These are phyloP conservation scores for Fragaria vesca DNA, from an alignment of 306 rosid genomes.

Conservation along the genomic window DNA sequence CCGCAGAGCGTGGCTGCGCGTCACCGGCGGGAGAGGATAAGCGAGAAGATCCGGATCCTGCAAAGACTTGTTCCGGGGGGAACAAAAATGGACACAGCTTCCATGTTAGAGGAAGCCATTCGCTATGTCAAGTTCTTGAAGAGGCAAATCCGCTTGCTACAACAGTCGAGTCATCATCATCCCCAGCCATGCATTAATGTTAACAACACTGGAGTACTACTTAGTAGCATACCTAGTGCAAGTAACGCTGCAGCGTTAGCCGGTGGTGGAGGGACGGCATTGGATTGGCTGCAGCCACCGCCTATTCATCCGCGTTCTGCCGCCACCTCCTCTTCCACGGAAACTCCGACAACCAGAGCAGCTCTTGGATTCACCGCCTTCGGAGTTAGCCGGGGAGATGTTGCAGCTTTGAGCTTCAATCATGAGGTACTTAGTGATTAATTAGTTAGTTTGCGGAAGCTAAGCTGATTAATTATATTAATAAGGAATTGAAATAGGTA, in stretches of 20 bases:
- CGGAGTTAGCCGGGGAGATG: constrained; percentile 8
- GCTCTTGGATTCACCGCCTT: constrained; percentile 13
- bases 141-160: constrained; percentile 73
- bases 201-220: background rate
- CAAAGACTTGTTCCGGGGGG: constrained; percentile 96
- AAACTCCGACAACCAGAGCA: background rate
- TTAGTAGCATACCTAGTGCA: background rate
- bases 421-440: constrained; percentile 56
- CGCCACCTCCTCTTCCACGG: background rate
- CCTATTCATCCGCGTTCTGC: background rate
- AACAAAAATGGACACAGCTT: constrained; percentile 91
- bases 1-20: constrained; percentile 95
- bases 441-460: background rate
- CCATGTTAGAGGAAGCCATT: constrained; percentile 94
- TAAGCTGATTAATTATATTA: background rate
- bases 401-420: constrained; percentile 35
- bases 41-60: constrained; percentile 82
- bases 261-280: background rate
- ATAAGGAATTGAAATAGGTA: background rate
- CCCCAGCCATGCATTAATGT: constrained; percentile 5
- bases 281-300: constrained; percentile 5
- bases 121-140: constrained; percentile 89
- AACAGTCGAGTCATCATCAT: constrained; percentile 39
- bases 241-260: background rate
- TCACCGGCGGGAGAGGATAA: constrained; percentile 82